Evolutionary conservation across 1,139 yeast genomes (phyloP).

Genomic region (Nakaseomyces nivariensis): DNA sequence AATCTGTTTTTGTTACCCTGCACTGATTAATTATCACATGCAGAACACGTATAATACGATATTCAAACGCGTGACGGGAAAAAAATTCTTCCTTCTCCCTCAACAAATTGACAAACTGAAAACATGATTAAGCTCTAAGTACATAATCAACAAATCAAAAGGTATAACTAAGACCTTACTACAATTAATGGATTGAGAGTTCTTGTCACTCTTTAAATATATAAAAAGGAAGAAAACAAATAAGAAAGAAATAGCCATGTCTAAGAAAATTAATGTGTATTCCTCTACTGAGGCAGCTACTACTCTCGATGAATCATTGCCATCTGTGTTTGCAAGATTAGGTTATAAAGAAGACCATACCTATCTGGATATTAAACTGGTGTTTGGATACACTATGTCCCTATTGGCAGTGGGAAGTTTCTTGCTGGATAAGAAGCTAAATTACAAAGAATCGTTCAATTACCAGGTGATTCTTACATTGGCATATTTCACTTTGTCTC

Average conservation of each 20-base stretch:
- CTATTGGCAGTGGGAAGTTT: slow-evolving; percentile 57
- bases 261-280: slow-evolving; percentile 27
- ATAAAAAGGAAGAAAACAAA: no score
- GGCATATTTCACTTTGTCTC: slow-evolving; percentile 43
- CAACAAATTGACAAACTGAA: no score
- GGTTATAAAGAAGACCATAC: slow-evolving; percentile 57
- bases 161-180: no score
- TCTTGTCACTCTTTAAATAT: no score
- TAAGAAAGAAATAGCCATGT: slow-evolving; percentile 8
- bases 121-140: no score
- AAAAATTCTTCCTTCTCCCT: no score
- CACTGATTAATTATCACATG: no score
- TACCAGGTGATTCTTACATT: slow-evolving; percentile 39
- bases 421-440: slow-evolving; percentile 53
- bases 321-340: slow-evolving; percentile 37
- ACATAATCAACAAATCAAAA: no score
- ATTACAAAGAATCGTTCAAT: slow-evolving; percentile 34
- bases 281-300: slow-evolving; percentile 25
- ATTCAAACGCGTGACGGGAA: no score
- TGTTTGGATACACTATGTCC: slow-evolving; percentile 60
- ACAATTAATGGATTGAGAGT: no score
- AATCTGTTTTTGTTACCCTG: no score
- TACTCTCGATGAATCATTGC: slow-evolving; percentile 23
- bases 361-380: slow-evolving; percentile 53
- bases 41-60: no score